Conservation (phyloP, 345 rosid species). For the Excoecaria cochinchinensis region DNA sequence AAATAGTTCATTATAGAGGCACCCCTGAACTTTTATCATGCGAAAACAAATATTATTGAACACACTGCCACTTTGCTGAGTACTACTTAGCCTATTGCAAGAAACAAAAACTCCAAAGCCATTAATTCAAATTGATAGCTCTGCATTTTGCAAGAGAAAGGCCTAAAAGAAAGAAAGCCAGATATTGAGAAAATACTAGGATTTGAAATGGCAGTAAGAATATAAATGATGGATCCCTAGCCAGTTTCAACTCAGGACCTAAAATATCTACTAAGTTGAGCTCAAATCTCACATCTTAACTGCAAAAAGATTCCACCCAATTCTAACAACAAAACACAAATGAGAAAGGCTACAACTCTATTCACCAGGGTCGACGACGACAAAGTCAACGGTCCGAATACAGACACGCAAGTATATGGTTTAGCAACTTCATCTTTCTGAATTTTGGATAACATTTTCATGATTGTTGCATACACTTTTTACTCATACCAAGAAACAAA, state of each 20-base stretch:
- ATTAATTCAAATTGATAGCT: not conserved
- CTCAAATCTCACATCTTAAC: not conserved
- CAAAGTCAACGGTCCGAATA: not conserved
- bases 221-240: not conserved
- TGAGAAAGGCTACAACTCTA: not conserved
- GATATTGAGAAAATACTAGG: not conserved
- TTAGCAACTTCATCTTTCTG: slow-evolving; percentile 1
- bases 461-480: not conserved
- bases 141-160: not conserved
- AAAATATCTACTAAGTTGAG: not conserved
- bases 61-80: not conserved
- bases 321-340: not conserved
- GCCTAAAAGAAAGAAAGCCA: not conserved
- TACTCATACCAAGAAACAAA: not conserved
- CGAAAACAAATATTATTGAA: not conserved
- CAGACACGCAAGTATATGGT: not conserved
- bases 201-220: not conserved
- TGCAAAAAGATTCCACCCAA: not conserved
- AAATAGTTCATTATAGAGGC: not conserved
- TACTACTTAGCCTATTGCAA: not conserved
- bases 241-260: not conserved
- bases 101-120: not conserved
- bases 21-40: not conserved
- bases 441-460: not conserved
- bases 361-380: not conserved